Evolutionary conservation across 164 flowering plant genomes (phyloP), one percentile per base, ranked within the genome.

Genomic region (Magnolia changhungtana): DNA sequence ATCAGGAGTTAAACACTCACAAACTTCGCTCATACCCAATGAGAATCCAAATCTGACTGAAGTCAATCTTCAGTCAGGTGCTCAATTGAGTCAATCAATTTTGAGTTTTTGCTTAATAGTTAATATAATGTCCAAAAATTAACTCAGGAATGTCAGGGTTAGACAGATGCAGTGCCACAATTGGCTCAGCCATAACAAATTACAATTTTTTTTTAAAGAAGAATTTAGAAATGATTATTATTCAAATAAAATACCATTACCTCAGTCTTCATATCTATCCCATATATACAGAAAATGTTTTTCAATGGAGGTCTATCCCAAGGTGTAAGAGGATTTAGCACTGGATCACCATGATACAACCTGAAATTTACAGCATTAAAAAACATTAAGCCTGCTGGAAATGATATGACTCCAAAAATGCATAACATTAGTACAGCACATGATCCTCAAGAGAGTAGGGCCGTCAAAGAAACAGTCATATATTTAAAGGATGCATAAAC

Each of bases 251-350:
- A 73, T 70, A 37, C 55, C 8, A 75, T 52, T 90, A 94, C 99
- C 97, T 96, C 98, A 66, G 99, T 96, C 85, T 85, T 96, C 74
- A 50, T 75, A 83, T 94, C 96, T 79, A 87, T 76, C 65, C 99
- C 99, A 85, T 96, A 92, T 59, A 96, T 96, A 72, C 99, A 96
- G 76, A 96, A 96, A 11, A 96, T 83, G 76, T 91, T 96, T 87
- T 94, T 96, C 63, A 96, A 71, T n/a, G 99, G 99, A 29, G 99
- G 99, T 85, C 99, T 90, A 64, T 96, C 97, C 99, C 99, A 94
- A 27, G 99, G 99, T 71, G 98, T 90, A 50, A 94, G 88, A 80
- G 98, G 97, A 89, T 96, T 94, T 76, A 92, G 72, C 79, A 96
- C 92, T 65, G 99, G 97, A 87, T 96, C 99, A 79, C 75, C 89